Percentiles rank a stretch among this genome's conserved stretches.
phyloP scores from a whole-genome alignment of 352 stramenopile genomes.

The Phytophthora litchii region DNA sequence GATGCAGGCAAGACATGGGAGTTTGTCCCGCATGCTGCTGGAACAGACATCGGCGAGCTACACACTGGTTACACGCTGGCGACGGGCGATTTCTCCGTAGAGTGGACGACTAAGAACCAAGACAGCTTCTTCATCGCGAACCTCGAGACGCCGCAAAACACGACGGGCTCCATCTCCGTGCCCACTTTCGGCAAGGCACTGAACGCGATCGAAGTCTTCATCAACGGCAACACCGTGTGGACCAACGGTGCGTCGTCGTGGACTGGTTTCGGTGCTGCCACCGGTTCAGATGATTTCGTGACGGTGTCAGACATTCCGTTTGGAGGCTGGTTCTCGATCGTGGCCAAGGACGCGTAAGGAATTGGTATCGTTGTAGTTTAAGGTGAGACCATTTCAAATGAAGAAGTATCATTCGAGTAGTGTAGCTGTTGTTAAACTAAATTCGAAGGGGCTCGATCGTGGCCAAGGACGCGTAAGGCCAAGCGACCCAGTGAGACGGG shows the following conservation, averaged over 20 bases:
- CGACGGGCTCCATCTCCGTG: slow-evolving; percentile 36
- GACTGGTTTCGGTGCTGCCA: slow-evolving; percentile 16
- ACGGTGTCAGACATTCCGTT: slow-evolving; percentile 20
- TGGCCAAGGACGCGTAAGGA: slow-evolving; percentile 14
- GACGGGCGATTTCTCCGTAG: slow-evolving; percentile 23
- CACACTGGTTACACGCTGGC: slow-evolving; percentile 35
- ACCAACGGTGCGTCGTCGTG: slow-evolving; percentile 15
- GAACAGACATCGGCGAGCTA: slow-evolving; percentile 16
- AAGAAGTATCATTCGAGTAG: too few relatives aligned
- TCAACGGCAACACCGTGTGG: slow-evolving; percentile 41
- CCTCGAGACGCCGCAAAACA: slow-evolving; percentile 19
- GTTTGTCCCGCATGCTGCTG: slow-evolving; percentile 33
- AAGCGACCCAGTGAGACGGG: neutral
- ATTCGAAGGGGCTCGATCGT: slow-evolving; percentile 21
- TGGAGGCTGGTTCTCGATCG: slow-evolving; percentile 22
- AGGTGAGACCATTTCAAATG: too few relatives aligned
- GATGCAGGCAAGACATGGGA: slow-evolving; percentile 37
- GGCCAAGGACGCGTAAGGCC: slow-evolving; percentile 17
- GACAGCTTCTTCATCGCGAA: slow-evolving; percentile 30
- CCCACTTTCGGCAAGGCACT: slow-evolving; percentile 36
- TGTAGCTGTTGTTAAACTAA: too few relatives aligned
- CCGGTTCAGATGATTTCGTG: slow-evolving; percentile 25
- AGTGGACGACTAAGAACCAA: slow-evolving; percentile 31
- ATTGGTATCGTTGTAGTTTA: neutral
- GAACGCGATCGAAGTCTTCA: slow-evolving; percentile 30